Base-by-base conservation (phyloP, 2,329 filamentous ascomycete species). In the Hypoxylon sp. region DNA sequence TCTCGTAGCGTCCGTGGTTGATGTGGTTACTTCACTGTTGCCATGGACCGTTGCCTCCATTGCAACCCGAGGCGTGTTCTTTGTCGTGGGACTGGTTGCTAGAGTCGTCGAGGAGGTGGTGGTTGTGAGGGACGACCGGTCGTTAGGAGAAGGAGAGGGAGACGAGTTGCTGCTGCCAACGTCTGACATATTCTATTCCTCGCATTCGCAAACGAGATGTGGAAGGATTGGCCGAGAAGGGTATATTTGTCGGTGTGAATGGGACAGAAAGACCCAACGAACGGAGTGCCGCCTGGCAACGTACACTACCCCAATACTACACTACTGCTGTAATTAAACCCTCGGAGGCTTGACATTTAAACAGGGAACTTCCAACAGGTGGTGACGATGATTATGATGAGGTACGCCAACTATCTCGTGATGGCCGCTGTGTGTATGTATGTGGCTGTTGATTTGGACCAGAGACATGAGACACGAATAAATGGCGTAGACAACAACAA, bases 131-230 rank as follows among this genome's bases (percentile, higher is more conserved):
- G 56, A 51, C 13, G 52, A 48, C 25, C 52, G 49, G 17, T 41
- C 48, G 48, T 51, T 51, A 36, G 42, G 56, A 41, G 51, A 58
- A 44, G 52, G 51, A 50, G 48, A 51, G 41, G 43, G 55, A 51
- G 61, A 59, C 15, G 62, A 63, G 36, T 55, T 23, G 51, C 51
- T 41, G 27, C 61, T 62, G 38, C 43, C 49, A 50, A 54, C 51
- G 44, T 64, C 62, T 51, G 60, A 61, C 64, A 66, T 67, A 45
- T 55, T 53, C 49, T n/a, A n/a, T n/a, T n/a, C n/a, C n/a, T n/a
- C n/a, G n/a, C n/a, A n/a, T 41, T 62, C 50, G 51, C 63, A 64
- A 65, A 63, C 60, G 54, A 38, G 29, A n/a, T n/a, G n/a, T n/a
- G n/a, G n/a, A n/a, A n/a, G n/a, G n/a, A n/a, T n/a, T 11, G 23